phyloP scores from a whole-genome alignment of 2,329 filamentous ascomycete species.

The Gyromitra esculenta region DNA sequence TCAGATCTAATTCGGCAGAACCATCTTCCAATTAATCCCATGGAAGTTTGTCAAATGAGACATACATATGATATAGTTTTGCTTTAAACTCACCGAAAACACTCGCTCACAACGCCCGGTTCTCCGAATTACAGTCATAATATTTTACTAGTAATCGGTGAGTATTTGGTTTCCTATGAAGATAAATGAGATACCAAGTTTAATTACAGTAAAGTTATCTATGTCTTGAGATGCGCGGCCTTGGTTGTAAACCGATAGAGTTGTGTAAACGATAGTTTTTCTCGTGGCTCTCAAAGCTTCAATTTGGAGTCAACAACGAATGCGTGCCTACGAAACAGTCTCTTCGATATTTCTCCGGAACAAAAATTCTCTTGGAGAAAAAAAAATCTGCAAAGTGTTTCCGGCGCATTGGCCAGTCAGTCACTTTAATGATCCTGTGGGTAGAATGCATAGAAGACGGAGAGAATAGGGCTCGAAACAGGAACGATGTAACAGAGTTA shows the following conservation, averaged over 20 bases:
- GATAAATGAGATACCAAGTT: not conserved
- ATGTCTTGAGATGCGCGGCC: not conserved
- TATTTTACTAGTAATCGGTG: not conserved
- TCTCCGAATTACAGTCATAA: not conserved
- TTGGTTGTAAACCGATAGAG: not conserved
- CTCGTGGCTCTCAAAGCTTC: not conserved
- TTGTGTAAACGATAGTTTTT: not conserved
- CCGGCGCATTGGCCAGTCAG: not conserved
- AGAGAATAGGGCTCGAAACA: slow-evolving; percentile 9
- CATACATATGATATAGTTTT: not conserved
- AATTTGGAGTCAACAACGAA: not conserved
- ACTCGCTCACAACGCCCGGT: not conserved
- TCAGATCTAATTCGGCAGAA: not conserved
- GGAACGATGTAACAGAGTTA: not conserved
- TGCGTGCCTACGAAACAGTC: not conserved
- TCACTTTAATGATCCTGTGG: not conserved
- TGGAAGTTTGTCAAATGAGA: not conserved
- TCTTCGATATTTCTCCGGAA: not conserved
- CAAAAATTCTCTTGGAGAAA: not conserved
- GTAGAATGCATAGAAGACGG: not conserved
- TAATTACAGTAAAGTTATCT: not conserved
- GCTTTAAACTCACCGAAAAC: not conserved
- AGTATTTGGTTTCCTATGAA: not conserved
- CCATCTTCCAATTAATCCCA: not conserved
- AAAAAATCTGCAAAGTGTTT: not conserved